A percentile compares a stretch with the other conserved stretches of the same genome.
Conservation (phyloP, 225 moss, liverwort and hornwort species). For the Physcomitrellopsis africana region DNA sequence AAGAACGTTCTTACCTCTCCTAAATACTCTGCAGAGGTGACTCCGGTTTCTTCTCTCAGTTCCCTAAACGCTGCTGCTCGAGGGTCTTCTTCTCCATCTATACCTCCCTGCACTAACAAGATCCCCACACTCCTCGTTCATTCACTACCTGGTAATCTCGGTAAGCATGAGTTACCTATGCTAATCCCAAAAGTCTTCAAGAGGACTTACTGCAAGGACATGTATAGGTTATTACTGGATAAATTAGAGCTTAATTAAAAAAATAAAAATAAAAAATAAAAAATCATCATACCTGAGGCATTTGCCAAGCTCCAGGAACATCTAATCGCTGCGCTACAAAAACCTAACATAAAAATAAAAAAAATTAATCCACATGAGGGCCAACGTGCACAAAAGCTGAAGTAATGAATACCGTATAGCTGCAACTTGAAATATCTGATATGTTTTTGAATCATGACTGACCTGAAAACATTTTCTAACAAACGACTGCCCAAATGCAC, state of each 20-base stretch:
- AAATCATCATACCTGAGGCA: constrained; percentile 74
- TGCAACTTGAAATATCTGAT: background rate
- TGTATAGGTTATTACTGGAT: background rate
- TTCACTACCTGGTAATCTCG: constrained; percentile 28
- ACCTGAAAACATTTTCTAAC: background rate
- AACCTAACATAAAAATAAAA: constrained; percentile 45
- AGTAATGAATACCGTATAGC: background rate
- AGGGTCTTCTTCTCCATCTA: constrained; percentile 85
- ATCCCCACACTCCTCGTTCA: constrained; percentile 26
- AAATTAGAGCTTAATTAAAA: background rate
- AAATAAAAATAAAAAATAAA: constrained; percentile 16
- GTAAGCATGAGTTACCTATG: background rate
- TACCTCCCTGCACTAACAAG: constrained; percentile 73
- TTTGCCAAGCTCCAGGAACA: constrained; percentile 85
- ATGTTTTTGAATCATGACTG: background rate
- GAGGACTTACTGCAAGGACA: background rate
- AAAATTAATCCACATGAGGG: constrained; percentile 1
- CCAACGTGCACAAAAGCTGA: background rate
- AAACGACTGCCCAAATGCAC: background rate
- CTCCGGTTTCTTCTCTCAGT: constrained; percentile 85
- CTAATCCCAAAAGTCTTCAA: background rate
- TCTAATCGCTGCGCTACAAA: constrained; percentile 80
- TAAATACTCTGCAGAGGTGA: constrained; percentile 63
- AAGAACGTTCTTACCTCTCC: constrained; percentile 68
- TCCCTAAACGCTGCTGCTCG: constrained; percentile 78